Evolutionary conservation across 805 yeast genomes (phyloP), one percentile per base, ranked within the genome.

Genomic region (Pichia occidentalis): DNA sequence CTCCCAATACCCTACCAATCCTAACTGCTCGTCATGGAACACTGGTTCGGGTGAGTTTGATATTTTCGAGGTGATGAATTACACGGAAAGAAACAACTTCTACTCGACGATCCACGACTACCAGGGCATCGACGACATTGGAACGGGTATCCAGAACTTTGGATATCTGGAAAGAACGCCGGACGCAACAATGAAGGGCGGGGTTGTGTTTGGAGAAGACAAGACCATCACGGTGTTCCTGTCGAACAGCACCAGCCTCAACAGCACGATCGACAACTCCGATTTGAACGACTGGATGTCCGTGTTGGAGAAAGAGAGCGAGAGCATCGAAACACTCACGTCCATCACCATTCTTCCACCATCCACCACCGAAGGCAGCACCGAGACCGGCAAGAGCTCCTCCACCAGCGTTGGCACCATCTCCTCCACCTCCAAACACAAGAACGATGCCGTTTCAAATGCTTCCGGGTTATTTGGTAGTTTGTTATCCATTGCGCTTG

Each of bases 1-100:
- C 14, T 63, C 87, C 3, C 87, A 81, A 59, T 81, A 80, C 54
- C 76, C 80, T 33, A 44, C 61, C 5, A 75, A 74, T 47, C 61
- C 64, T 25, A 75, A 74, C 53, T 81, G 87, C 58, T 79, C 86
- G 6, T 77, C 86, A 52, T 81, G 88, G 88, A 65, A 71, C 31
- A 69, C 80, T 21, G 90, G 88, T 9, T 79, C 87, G 60, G 87
- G 88, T 56, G 87, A 81, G 59, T 79, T 75, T 49, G 90, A 81
- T 59, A 71, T 80, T 48, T 81, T 81, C 54, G 90, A 82, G 62
- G 77, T 76, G 28, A 71, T 78, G 75, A 81, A 81, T 59, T 60
- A 63, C 39, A 75, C 85, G 12, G 73, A 74, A 46, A 56, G 71
- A 19, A 58, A 57, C 35, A 68, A 77, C 40, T 66, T 82, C 48